These are phyloP conservation scores for Boletus rubroflammeus DNA, from an alignment of 768 basidiomycete species.

Conservation along the genomic window DNA sequence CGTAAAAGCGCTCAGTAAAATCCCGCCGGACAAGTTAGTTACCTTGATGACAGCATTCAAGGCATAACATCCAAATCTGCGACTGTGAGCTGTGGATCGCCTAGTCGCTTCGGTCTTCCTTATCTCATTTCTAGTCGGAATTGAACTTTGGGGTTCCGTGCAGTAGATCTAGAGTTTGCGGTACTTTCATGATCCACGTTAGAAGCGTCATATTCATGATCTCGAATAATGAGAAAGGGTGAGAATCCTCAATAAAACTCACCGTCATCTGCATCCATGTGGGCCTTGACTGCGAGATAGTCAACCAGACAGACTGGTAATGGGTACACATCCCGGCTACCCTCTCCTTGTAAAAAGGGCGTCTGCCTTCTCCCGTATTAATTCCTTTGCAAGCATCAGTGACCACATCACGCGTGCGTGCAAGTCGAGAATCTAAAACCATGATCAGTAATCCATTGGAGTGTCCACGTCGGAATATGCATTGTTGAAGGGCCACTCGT, in stretches of 20 bases:
- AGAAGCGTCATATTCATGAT: slow-evolving; percentile 25
- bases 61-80: slow-evolving; percentile 50
- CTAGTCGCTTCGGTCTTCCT: not conserved
- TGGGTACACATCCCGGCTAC: slow-evolving; percentile 3
- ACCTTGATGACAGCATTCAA: slow-evolving; percentile 36
- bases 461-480: not conserved
- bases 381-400: slow-evolving; percentile 1
- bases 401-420: not conserved
- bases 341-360: slow-evolving; percentile 12
- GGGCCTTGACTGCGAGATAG: slow-evolving; percentile 16
- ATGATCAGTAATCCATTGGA: not conserved
- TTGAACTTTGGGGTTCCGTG: slow-evolving; percentile 54
- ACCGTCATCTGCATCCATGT: slow-evolving; percentile 23
- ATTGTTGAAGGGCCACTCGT: slow-evolving; percentile 2
- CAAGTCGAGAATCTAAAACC: not conserved
- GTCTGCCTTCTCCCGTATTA: slow-evolving; percentile 5
- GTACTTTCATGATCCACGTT: slow-evolving; percentile 56
- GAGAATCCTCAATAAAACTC: not conserved
- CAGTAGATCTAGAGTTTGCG: slow-evolving; percentile 56
- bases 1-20: not conserved
- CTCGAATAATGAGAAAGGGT: not conserved
- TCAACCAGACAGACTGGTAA: not conserved
- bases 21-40: not conserved
- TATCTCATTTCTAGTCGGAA: slow-evolving; percentile 42
- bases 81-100: not conserved